Base-by-base conservation (phyloP, 495 filamentous ascomycete species). In the Halenospora varia region DNA sequence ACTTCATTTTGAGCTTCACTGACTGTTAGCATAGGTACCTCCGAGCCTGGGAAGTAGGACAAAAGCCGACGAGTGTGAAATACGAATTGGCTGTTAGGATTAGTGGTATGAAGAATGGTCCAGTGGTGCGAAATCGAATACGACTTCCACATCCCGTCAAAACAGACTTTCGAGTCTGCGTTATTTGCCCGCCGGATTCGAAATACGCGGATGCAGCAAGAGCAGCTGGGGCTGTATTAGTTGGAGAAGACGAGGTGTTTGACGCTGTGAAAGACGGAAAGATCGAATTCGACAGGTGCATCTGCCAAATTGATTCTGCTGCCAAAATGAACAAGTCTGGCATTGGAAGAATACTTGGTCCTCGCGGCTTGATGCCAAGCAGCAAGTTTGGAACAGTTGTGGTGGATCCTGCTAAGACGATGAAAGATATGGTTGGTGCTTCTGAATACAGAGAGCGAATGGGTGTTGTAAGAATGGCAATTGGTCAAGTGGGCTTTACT, bases 401-500 rank as follows among this genome's bases (percentile, higher is more conserved):
- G 10, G 88, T 79, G 68, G 85, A 94, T 72, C 80, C 95, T 3
- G 80, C 77, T 41, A 58, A 73, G 2, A 75, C 84, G 15, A 87
- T 97, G 53, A 82, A 81, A 55, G 88, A 89, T 51, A 78, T 97
- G 72, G 81, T 89, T 3, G 93, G 93, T 44, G 89, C 85, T 64
- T 87, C 85, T 41, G 85, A 90, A 53, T 98, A 96, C 72, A 82
- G 90, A 63, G 94, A 98, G 72, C 82, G 85, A 62, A 67, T 86
- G 60, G 95, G 90, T 29, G 88, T 95, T 42, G 82, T 98, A 29
- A 76, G 94, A 52, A 82, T 96, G 76, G 85, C 93, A 13, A 80
- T 98, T 56, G 94, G 92, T 8, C 93, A 97, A 72, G 75, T 98
- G 68, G 89, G 82, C 2, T 97, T 96, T 71, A 88, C 89, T 10